Evolutionary conservation across 495 filamentous ascomycete genomes (phyloP).

Genomic region (Talaromyces wortmannii): DNA sequence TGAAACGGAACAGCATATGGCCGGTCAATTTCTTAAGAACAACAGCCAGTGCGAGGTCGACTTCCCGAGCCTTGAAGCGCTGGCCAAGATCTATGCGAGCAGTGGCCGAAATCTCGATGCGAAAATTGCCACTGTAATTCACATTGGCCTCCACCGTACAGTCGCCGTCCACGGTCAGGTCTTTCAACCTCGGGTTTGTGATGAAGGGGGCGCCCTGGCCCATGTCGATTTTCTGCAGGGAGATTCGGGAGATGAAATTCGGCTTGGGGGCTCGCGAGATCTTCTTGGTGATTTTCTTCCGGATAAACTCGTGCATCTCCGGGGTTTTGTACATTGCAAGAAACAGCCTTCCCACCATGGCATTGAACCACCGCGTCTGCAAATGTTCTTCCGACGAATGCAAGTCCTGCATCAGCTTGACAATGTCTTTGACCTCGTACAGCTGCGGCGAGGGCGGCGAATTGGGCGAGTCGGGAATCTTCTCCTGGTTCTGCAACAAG

Average conservation of each 20-base stretch:
- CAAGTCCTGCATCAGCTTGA: constrained; percentile 77
- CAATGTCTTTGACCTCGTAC: constrained; percentile 80
- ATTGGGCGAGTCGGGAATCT: constrained; percentile 45
- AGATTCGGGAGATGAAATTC: constrained; percentile 76
- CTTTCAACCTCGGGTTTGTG: constrained; percentile 81
- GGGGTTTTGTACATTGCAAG: constrained; percentile 79
- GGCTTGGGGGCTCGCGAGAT: constrained; percentile 91
- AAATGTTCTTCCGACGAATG: constrained; percentile 90
- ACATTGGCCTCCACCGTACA: constrained; percentile 79
- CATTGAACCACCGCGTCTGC: constrained; percentile 93
- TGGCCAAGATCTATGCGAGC: constrained; percentile 84
- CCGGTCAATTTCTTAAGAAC: constrained; percentile 82
- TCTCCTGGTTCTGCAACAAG: constrained; percentile 77
- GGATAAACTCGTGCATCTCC: constrained; percentile 69
- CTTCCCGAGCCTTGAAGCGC: constrained; percentile 83
- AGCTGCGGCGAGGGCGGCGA: constrained; percentile 63
- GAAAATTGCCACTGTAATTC: constrained; percentile 81
- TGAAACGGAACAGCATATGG: constrained; percentile 77
- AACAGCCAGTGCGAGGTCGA: constrained; percentile 81
- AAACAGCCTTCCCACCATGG: constrained; percentile 79
- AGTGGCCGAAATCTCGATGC: constrained; percentile 80
- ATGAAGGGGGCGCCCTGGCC: constrained; percentile 84
- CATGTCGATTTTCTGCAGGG: constrained; percentile 74
- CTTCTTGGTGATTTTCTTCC: constrained; percentile 89
- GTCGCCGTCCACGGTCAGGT: constrained; percentile 87